Evolutionary conservation across 169 alveolate genomes (phyloP).

Genomic region (Theileria sp.): DNA sequence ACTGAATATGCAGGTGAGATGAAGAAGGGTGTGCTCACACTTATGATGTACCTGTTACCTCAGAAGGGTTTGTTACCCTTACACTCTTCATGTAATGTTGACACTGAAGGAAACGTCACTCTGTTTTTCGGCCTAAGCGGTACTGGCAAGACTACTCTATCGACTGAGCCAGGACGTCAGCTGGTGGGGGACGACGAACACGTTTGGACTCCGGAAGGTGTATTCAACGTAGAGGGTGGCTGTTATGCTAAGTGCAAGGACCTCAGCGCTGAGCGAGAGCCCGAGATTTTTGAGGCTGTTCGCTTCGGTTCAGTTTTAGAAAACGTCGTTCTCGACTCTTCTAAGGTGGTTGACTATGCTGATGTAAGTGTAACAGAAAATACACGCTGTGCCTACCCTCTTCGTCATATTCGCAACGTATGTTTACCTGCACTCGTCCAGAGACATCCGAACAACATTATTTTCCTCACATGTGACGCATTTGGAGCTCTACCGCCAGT

Average conservation of each 20-base stretch:
- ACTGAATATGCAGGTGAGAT: conserved; percentile 97
- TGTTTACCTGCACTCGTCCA: conserved; percentile 90
- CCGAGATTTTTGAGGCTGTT: conserved; percentile 92
- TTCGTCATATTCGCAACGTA: conserved; percentile 88
- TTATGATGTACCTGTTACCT: conserved; percentile 91
- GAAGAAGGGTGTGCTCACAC: conserved; percentile 93
- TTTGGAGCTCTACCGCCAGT: conserved; percentile 96
- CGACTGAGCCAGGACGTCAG: conserved; percentile 91
- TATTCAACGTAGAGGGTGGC: conserved; percentile 97
- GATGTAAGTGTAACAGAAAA: conserved; percentile 90
- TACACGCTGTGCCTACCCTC: conserved; percentile 92
- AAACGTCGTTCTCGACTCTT: conserved; percentile 83
- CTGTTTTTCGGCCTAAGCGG: conserved; percentile 96
- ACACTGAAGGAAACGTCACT: conserved; percentile 88
- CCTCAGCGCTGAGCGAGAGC: conserved; percentile 88
- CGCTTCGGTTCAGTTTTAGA: conserved; percentile 88
- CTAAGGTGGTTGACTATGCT: conserved; percentile 87
- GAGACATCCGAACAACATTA: conserved; percentile 91
- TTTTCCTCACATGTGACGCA: conserved; percentile 93
- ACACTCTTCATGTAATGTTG: conserved; percentile 95
- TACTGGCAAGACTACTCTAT: conserved; percentile 96
- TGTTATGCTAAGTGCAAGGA: conserved; percentile 93
- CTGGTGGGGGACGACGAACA: conserved; percentile 97
- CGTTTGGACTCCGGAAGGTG: conserved; percentile 94
- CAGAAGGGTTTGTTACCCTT: conserved; percentile 88